Percentiles rank a stretch among this genome's conserved stretches.
These are phyloP conservation scores for Aspergillus tamarii DNA, from an alignment of 2,329 filamentous ascomycete genomes.

Conservation along the genomic window DNA sequence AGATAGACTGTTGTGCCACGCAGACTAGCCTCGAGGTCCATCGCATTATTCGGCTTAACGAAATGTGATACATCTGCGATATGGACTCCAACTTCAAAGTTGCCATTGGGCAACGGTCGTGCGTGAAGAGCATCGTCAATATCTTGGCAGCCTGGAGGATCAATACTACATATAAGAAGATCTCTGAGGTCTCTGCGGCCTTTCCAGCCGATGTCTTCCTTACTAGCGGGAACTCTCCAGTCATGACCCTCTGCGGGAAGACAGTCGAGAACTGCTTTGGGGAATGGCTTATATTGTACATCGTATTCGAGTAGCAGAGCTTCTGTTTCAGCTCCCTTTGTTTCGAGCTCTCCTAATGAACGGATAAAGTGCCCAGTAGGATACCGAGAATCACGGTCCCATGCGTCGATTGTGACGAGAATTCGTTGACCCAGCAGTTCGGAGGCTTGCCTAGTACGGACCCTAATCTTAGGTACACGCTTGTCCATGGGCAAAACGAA, in stretches of 20 bases:
- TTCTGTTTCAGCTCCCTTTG: slow-evolving; percentile 96
- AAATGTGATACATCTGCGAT: slow-evolving; percentile 99
- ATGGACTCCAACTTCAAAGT: slow-evolving; percentile 94
- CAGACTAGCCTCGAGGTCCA: slow-evolving; percentile 93
- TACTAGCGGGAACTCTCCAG: slow-evolving; percentile 85
- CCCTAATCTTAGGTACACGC: slow-evolving; percentile 91
- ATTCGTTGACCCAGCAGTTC: slow-evolving; percentile 90
- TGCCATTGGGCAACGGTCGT: slow-evolving; percentile 81
- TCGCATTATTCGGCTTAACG: slow-evolving; percentile 93
- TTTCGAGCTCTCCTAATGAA: slow-evolving; percentile 89
- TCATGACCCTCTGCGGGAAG: slow-evolving; percentile 87
- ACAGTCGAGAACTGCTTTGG: slow-evolving; percentile 92
- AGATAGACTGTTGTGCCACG: slow-evolving; percentile 96
- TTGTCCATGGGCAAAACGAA: slow-evolving; percentile 99
- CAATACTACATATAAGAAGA: slow-evolving; percentile 93
- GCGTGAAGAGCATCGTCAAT: slow-evolving; percentile 98
- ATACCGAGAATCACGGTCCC: slow-evolving; percentile 91
- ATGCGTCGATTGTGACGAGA: slow-evolving; percentile 89
- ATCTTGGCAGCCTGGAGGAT: slow-evolving; percentile 93
- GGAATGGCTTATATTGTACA: slow-evolving; percentile 96
- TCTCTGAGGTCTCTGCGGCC: slow-evolving; percentile 81
- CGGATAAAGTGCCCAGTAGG: slow-evolving; percentile 93
- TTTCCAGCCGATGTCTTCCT: slow-evolving; percentile 82
- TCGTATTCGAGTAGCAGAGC: slow-evolving; percentile 93
- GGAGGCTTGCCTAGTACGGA: slow-evolving; percentile 85